These are phyloP conservation scores for Porpolomopsis calyptriformis DNA, from an alignment of 768 basidiomycete species.

Conservation along the genomic window DNA sequence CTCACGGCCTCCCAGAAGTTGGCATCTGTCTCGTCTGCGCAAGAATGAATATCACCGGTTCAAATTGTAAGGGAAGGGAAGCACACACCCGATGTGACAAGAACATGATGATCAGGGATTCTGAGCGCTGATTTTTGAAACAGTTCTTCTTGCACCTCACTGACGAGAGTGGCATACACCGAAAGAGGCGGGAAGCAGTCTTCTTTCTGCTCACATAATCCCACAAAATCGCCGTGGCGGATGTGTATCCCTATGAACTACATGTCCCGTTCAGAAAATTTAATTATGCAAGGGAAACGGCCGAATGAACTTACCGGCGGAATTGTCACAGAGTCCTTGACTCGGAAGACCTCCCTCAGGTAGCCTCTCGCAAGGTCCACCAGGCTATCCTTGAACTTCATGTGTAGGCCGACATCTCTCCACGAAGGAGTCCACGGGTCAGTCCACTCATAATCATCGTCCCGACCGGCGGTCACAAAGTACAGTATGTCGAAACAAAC, in stretches of 20 bases:
- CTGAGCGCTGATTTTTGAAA: constrained; percentile 19
- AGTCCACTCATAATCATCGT: constrained; percentile 14
- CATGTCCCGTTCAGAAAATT: not conserved
- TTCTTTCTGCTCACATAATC: constrained; percentile 21
- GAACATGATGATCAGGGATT: constrained; percentile 21
- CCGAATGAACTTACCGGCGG: constrained; percentile 30
- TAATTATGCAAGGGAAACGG: not conserved
- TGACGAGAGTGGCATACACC: constrained; percentile 26
- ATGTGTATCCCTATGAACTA: constrained; percentile 38
- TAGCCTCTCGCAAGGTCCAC: constrained; percentile 35
- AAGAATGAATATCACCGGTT: not conserved
- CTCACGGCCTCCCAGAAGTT: constrained; percentile 32
- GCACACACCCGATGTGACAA: constrained; percentile 32
- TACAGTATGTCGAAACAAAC: constrained; percentile 45
- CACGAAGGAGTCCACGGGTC: constrained; percentile 33
- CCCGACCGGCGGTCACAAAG: constrained; percentile 36
- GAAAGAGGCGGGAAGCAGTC: constrained; percentile 33
- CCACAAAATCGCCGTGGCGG: constrained; percentile 35
- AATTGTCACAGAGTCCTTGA: constrained; percentile 25
- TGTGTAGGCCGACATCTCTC: constrained; percentile 41
- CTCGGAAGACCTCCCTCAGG: constrained; percentile 28
- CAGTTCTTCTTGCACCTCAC: constrained; percentile 28
- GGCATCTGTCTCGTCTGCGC: constrained; percentile 33
- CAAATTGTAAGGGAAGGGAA: not conserved
- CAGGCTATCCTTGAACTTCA: constrained; percentile 38